Percentiles rank a stretch among this genome's conserved stretches.
These are phyloP conservation scores for Boletus fagicola DNA, from an alignment of 768 basidiomycete genomes.

Conservation along the genomic window DNA sequence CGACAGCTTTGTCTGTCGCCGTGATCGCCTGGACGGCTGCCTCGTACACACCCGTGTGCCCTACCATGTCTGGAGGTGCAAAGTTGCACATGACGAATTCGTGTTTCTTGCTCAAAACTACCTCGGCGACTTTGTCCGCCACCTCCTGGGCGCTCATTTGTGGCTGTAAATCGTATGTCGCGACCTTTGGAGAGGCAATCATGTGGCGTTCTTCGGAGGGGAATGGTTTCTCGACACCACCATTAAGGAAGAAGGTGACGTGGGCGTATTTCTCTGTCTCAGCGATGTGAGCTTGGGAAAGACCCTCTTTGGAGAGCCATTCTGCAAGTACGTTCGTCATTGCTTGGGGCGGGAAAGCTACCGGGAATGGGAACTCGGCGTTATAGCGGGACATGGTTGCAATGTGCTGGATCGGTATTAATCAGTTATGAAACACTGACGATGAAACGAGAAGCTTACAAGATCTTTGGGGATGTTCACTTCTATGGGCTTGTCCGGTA, in stretches of 20 bases:
- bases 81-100: slow-evolving; percentile 99
- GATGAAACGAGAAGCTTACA: slow-evolving; percentile 40
- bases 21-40: slow-evolving; percentile 87
- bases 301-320: slow-evolving; percentile 74
- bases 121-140: slow-evolving; percentile 89
- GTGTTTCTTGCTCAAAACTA: slow-evolving; percentile 63
- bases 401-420: slow-evolving; percentile 52
- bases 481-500: slow-evolving; percentile 82
- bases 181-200: slow-evolving; percentile 90
- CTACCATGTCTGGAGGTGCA: slow-evolving; percentile 97
- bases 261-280: slow-evolving; percentile 99
- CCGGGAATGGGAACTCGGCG: slow-evolving; percentile 80
- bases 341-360: slow-evolving; percentile 90
- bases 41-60: slow-evolving; percentile 89
- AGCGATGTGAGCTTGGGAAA: slow-evolving; percentile 90
- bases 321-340: slow-evolving; percentile 97
- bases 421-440: neutral
- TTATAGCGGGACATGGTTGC: slow-evolving; percentile 96
- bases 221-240: slow-evolving; percentile 93
- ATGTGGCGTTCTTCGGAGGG: slow-evolving; percentile 77
- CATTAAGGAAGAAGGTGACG: slow-evolving; percentile 98
- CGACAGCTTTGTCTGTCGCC: slow-evolving; percentile 88
- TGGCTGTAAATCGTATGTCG: slow-evolving; percentile 90
- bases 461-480: slow-evolving; percentile 77
- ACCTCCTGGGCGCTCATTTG: slow-evolving; percentile 88